phyloP scores from a whole-genome alignment of 202 grass and related monocot genomes.

The Bolboschoenoplectus hybrid region DNA sequence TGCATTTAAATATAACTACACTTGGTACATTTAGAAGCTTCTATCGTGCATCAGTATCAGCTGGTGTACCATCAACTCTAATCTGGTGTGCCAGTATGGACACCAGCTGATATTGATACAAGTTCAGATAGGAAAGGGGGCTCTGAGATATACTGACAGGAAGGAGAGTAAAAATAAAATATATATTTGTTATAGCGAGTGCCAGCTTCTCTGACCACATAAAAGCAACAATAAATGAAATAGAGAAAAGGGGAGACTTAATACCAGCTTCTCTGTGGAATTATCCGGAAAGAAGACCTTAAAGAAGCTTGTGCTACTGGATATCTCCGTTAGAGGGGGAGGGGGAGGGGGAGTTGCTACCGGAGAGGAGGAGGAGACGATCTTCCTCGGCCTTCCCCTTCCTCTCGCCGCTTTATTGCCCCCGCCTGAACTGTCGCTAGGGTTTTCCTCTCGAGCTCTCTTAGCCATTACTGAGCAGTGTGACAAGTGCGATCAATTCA shows the following conservation, averaged over 20 bases:
- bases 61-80: too few species aligned
- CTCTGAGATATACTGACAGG: too few species aligned
- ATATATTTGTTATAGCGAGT: background rate
- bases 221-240: background rate
- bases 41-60: too few species aligned
- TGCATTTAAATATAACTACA: too few species aligned
- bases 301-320: constrained; percentile 40
- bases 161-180: background rate
- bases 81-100: too few species aligned
- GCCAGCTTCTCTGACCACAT: background rate
- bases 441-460: constrained; percentile 28
- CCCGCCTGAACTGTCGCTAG: constrained; percentile 11
- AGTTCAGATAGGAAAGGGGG: too few species aligned
- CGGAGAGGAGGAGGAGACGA: background rate
- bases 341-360: background rate
- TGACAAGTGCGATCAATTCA: too few species aligned
- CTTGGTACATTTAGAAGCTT: too few species aligned
- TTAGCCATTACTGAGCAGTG: constrained; percentile 23
- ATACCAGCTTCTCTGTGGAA: constrained; percentile 42
- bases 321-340: constrained; percentile 22
- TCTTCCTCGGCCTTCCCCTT: constrained; percentile 40
- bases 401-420: background rate
- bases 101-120: too few species aligned
- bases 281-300: constrained; percentile 48
- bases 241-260: background rate